Conservation (phyloP, 192 early-diverging fungal genomes). For the Coemansia sp. region DNA sequence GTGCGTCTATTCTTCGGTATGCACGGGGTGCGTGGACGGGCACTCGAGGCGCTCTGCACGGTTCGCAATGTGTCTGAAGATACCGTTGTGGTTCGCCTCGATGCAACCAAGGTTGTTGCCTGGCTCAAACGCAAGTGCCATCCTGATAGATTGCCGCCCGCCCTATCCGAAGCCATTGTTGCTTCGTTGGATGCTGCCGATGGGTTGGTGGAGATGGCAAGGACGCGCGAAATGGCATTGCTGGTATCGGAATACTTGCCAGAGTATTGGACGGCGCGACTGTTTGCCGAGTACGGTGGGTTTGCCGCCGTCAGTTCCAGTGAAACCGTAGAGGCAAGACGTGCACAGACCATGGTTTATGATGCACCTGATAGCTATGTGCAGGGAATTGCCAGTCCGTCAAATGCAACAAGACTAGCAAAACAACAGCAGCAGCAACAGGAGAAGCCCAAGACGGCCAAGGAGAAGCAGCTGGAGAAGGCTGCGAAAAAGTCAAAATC, state of each 20-base stretch:
- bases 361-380: slow-evolving; percentile 38
- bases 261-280: slow-evolving; percentile 18
- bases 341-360: slow-evolving; percentile 15
- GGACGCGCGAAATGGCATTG: slow-evolving; percentile 38
- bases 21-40: not conserved
- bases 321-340: slow-evolving; percentile 16
- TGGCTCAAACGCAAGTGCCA: slow-evolving; percentile 48
- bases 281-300: slow-evolving; percentile 31
- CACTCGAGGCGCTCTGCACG: slow-evolving; percentile 29
- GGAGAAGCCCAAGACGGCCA: slow-evolving; percentile 41
- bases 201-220: slow-evolving; percentile 7
- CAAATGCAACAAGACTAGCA: not conserved
- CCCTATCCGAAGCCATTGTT: not conserved
- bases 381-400: slow-evolving; percentile 22
- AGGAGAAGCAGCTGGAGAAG: slow-evolving; percentile 44
- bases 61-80: slow-evolving; percentile 15
- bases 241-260: slow-evolving; percentile 43
- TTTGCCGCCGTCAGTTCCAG: slow-evolving; percentile 13
- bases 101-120: slow-evolving; percentile 14
- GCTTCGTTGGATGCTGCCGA: not conserved
- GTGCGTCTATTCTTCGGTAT: slow-evolving; percentile 18
- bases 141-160: slow-evolving; percentile 8
- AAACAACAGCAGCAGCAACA: slow-evolving; percentile 12
- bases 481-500: slow-evolving; percentile 45
- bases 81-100: slow-evolving; percentile 25